These are phyloP conservation scores for Moesziomyces globuligerus DNA, from an alignment of 1,284 basidiomycete genomes.

Conservation along the genomic window DNA sequence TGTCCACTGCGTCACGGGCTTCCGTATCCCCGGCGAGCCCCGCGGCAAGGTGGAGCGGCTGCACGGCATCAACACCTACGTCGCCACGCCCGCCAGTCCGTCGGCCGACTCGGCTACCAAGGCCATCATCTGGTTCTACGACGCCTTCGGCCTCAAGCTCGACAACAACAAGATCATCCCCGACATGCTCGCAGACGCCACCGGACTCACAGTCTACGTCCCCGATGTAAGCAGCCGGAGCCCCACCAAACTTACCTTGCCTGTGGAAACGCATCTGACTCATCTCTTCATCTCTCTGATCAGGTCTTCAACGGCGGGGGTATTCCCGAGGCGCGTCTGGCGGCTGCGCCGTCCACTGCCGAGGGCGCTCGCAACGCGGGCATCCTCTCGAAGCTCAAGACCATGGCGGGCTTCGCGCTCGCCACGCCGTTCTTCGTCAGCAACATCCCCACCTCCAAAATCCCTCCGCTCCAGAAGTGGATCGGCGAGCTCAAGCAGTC, in stretches of 20 bases:
- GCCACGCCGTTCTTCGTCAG: slow-evolving; percentile 33
- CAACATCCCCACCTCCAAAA: slow-evolving; percentile 27
- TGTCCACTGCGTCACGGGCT: slow-evolving; percentile 50
- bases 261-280: no score
- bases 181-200: slow-evolving; percentile 72
- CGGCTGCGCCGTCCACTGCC: slow-evolving; percentile 28
- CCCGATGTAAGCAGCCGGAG: slow-evolving; percentile 52
- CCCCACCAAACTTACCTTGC: no score
- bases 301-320: slow-evolving; percentile 45
- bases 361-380: slow-evolving; percentile 16
- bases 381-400: slow-evolving; percentile 32
- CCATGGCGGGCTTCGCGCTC: slow-evolving; percentile 8
- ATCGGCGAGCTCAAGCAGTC: slow-evolving; percentile 67
- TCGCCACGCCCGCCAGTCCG: slow-evolving; percentile 55
- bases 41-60: slow-evolving; percentile 43
- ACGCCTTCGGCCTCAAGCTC: slow-evolving; percentile 70
- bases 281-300: not conserved
- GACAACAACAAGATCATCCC: slow-evolving; percentile 73
- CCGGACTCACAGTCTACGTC: slow-evolving; percentile 75
- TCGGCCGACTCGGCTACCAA: slow-evolving; percentile 41
- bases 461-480: slow-evolving; percentile 29
- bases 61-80: slow-evolving; percentile 55
- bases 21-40: slow-evolving; percentile 50
- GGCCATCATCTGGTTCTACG: slow-evolving; percentile 74
- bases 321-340: slow-evolving; percentile 15